These are phyloP conservation scores for Pestalotiopsis sp. DNA, from an alignment of 2,329 filamentous ascomycete genomes.

Conservation along the genomic window DNA sequence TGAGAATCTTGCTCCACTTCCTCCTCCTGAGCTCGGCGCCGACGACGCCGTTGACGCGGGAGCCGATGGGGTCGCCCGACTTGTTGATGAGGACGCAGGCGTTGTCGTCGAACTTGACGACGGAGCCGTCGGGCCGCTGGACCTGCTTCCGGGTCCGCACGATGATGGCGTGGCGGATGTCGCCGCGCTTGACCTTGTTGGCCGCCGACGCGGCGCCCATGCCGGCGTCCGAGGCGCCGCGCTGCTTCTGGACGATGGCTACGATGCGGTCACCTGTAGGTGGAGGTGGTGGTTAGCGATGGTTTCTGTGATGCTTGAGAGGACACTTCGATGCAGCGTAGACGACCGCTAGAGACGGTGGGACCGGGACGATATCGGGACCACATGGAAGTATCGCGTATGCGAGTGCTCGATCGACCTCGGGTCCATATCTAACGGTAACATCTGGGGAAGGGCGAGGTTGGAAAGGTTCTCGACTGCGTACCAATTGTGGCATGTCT, in stretches of 20 bases:
- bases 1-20: conserved; percentile 98
- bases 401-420: background rate
- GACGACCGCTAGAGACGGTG: background rate
- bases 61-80: conserved; percentile 91
- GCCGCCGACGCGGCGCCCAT: conserved; percentile 73
- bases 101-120: conserved; percentile 95
- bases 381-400: conserved; percentile 4
- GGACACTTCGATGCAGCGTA: background rate
- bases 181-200: conserved; percentile 94
- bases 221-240: conserved; percentile 73
- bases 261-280: conserved; percentile 87
- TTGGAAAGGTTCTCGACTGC: conserved; percentile 23
- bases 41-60: conserved; percentile 88
- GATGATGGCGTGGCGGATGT: conserved; percentile 94
- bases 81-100: conserved; percentile 98
- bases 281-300: background rate
- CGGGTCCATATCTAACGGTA: background rate
- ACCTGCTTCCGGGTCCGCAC: conserved; percentile 89
- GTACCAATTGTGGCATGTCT: conserved; percentile 84
- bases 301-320: background rate
- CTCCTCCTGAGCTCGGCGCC: conserved; percentile 86
- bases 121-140: conserved; percentile 84
- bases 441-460: background rate
- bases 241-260: conserved; percentile 96
- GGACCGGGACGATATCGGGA: too few relatives aligned